Conservation (phyloP, 2,329 filamentous ascomycete species). For the Colletotrichum cuscutae region DNA sequence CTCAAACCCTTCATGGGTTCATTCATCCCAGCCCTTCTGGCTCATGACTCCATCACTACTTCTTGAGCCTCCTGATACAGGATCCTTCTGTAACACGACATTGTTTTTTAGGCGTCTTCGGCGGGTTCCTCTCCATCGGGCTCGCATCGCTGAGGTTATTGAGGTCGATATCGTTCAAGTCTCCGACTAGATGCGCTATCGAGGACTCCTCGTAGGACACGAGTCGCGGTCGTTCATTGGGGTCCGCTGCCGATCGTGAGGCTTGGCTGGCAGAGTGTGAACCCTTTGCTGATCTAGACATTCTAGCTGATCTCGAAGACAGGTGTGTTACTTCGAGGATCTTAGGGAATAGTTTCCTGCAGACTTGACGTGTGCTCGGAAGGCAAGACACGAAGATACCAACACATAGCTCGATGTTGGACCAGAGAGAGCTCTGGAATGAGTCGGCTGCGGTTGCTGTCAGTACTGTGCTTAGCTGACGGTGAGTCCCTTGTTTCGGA, state of each 20-base stretch:
- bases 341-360: constrained; percentile 19
- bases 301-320: not conserved
- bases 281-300: not conserved
- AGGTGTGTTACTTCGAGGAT: constrained; percentile 6
- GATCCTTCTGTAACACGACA: not conserved
- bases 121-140: not conserved
- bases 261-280: constrained; percentile 3
- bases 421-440: constrained; percentile 15
- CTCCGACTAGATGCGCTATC: constrained; percentile 24
- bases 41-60: not conserved
- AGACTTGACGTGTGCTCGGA: constrained; percentile 21
- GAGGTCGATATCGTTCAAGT: constrained; percentile 15
- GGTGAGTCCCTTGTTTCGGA: accelerated
- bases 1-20: not conserved
- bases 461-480: not conserved
- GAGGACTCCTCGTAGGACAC: constrained; percentile 16
- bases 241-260: not conserved
- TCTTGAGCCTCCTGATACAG: not conserved
- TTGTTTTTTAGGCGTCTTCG: constrained; percentile 7
- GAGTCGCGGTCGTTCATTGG: not conserved
- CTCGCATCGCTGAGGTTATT: not conserved
- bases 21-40: not conserved
- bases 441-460: not conserved
- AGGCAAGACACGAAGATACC: constrained; percentile 27
- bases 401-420: constrained; percentile 15